These are phyloP conservation scores for Fusarium bactridioides DNA, from an alignment of 2,329 filamentous ascomycete species.

Conservation along the genomic window DNA sequence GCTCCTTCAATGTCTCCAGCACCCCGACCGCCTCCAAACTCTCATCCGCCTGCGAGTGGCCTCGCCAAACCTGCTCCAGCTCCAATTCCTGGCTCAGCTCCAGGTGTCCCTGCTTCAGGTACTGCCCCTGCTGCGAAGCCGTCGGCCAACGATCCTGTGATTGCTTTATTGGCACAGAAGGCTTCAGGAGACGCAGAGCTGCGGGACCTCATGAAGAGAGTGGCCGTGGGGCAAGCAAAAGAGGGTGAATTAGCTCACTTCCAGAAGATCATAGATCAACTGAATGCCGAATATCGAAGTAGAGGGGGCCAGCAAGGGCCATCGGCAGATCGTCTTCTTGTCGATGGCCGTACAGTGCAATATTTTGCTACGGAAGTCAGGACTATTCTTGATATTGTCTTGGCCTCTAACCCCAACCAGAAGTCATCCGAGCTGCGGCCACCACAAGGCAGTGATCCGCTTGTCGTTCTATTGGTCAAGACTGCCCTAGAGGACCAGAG, in stretches of 20 bases:
- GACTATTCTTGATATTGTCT: slow-evolving; percentile 65
- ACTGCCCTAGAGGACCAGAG: slow-evolving; percentile 61
- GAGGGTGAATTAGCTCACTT: slow-evolving; percentile 77
- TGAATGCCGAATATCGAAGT: slow-evolving; percentile 68
- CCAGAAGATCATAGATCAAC: slow-evolving; percentile 81
- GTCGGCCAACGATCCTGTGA: slow-evolving; percentile 73
- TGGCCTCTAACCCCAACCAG: slow-evolving; percentile 66
- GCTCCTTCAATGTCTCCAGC: slow-evolving; percentile 40
- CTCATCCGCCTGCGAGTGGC: slow-evolving; percentile 27
- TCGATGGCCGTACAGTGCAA: slow-evolving; percentile 64
- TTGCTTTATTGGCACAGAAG: slow-evolving; percentile 78
- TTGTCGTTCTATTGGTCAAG: slow-evolving; percentile 66
- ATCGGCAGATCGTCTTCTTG: slow-evolving; percentile 62
- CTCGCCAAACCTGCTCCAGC: slow-evolving; percentile 25
- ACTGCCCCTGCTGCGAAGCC: slow-evolving; percentile 35
- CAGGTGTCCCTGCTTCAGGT: slow-evolving; percentile 12
- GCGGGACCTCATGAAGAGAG: slow-evolving; percentile 82
- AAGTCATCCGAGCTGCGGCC: slow-evolving; percentile 61
- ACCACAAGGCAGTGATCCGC: slow-evolving; percentile 61
- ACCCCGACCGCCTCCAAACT: slow-evolving; percentile 21
- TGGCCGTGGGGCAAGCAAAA: slow-evolving; percentile 77
- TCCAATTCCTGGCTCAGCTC: slow-evolving; percentile 20
- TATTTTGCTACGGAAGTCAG: slow-evolving; percentile 68
- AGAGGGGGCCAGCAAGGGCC: slow-evolving; percentile 60
- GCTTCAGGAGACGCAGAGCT: slow-evolving; percentile 77